These are phyloP conservation scores for Atalantia buxifolia DNA, from an alignment of 345 rosid genomes.

Conservation along the genomic window DNA sequence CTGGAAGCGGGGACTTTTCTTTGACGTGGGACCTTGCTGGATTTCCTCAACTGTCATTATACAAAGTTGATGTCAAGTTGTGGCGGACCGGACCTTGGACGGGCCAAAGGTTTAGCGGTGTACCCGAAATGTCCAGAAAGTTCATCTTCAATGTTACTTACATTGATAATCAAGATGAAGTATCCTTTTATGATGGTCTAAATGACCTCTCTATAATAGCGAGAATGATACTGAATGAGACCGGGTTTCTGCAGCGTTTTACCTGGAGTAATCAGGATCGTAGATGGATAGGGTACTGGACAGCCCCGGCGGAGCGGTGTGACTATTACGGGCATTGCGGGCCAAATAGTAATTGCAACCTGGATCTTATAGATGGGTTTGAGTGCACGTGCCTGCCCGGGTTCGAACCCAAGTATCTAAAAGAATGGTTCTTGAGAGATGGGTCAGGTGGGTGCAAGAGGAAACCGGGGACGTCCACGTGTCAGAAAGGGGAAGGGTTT, in stretches of 20 bases:
- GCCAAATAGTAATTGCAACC: constrained; percentile 41
- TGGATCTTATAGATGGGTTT: constrained; percentile 15
- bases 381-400: constrained; percentile 67
- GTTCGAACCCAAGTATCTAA: constrained; percentile 42
- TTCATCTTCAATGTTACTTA: constrained; percentile 30
- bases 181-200: constrained; percentile 27
- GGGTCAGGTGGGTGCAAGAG: constrained; percentile 45
- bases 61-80: constrained; percentile 22
- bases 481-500: constrained; percentile 48
- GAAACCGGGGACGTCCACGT: constrained; percentile 16
- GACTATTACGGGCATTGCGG: constrained; percentile 61
- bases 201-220: constrained; percentile 28
- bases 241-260: constrained; percentile 38
- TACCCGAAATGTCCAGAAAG: constrained; percentile 46
- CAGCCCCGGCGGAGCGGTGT: constrained; percentile 54
- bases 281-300: constrained; percentile 44
- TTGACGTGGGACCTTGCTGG: constrained; percentile 37
- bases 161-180: constrained; percentile 32
- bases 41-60: constrained; percentile 44
- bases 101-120: constrained; percentile 61
- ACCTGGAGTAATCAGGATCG: constrained; percentile 35
- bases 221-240: constrained; percentile 47
- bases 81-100: constrained; percentile 70
- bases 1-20: constrained; percentile 39
- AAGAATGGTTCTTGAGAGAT: constrained; percentile 48